These are phyloP conservation scores for Scytalidium lignicola DNA, from an alignment of 2,329 filamentous ascomycete genomes.

Conservation along the genomic window DNA sequence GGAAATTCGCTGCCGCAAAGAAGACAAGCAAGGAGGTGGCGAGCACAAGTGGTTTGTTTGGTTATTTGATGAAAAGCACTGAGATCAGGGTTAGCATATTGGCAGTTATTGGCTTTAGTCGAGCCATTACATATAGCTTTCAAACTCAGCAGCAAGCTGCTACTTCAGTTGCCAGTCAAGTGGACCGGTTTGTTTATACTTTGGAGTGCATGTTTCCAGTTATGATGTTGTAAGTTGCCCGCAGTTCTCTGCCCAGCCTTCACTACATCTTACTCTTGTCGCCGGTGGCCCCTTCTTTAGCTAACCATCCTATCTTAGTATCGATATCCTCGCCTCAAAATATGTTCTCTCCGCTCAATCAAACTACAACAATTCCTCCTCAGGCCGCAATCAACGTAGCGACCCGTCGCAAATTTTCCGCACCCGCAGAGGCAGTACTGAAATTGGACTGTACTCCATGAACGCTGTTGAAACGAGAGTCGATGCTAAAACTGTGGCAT, in stretches of 20 bases:
- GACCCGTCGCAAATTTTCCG: background rate
- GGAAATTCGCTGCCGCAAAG: slow-evolving; percentile 31
- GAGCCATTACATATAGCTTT: slow-evolving; percentile 38
- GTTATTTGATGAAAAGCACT: slow-evolving; percentile 35
- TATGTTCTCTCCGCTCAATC: slow-evolving; percentile 2
- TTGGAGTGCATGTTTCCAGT: too few species aligned
- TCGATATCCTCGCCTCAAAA: slow-evolving; percentile 14
- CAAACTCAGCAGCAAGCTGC: slow-evolving; percentile 33
- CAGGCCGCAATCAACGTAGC: background rate
- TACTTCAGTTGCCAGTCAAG: slow-evolving; percentile 30
- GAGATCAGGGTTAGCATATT: slow-evolving; percentile 35
- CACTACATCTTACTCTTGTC: too few species aligned
- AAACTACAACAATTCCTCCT: slow-evolving; percentile 5
- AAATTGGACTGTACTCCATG: slow-evolving; percentile 6
- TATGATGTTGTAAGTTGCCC: too few species aligned
- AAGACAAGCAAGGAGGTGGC: slow-evolving; percentile 22
- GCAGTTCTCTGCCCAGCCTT: too few species aligned
- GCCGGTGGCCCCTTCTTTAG: too few species aligned
- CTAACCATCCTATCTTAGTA: slow-evolving; percentile 2
- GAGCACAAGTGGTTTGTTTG: slow-evolving; percentile 28
- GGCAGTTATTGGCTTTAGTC: slow-evolving; percentile 32
- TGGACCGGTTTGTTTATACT: too few species aligned
- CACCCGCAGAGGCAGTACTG: background rate
- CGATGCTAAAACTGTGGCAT: slow-evolving; percentile 1
- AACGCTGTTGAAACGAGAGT: slow-evolving; percentile 3